Evolutionary conservation across 2,329 filamentous ascomycete species (phyloP).

Genomic region (Xylariaceae sp.): DNA sequence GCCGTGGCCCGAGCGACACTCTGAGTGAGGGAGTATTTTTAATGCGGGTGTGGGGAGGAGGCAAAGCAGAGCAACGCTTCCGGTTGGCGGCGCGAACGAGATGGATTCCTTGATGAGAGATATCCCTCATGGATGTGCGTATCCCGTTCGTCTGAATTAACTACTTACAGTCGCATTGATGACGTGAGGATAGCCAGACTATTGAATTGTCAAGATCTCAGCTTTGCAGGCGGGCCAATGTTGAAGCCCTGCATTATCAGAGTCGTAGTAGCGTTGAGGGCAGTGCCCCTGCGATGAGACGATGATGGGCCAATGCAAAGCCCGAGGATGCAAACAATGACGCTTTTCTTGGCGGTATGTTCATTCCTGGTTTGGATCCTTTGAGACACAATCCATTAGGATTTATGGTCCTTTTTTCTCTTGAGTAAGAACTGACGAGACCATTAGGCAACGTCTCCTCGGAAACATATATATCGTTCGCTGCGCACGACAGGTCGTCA

Average conservation of each 20-base stretch:
- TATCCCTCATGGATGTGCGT: no score
- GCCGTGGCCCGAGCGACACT: background rate
- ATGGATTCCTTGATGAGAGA: no score
- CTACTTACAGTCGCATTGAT: background rate
- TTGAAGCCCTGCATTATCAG: no score
- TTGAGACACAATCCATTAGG: no score
- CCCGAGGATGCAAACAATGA: background rate
- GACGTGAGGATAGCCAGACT: background rate
- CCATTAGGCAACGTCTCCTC: constrained; percentile 1
- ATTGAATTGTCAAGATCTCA: no score
- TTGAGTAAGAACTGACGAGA: background rate
- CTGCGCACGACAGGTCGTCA: constrained; percentile 7
- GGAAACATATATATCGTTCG: constrained; percentile 1
- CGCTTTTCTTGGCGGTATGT: background rate
- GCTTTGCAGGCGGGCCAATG: no score
- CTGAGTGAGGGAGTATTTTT: no score
- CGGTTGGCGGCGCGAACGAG: background rate
- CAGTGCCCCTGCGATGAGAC: no score
- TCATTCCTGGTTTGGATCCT: no score
- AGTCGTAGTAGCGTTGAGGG: no score
- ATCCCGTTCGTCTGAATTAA: background rate
- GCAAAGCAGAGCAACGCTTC: background rate
- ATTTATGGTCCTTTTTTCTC: background rate
- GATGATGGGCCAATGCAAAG: background rate
- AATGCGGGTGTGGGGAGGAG: no score